Evolutionary conservation across 495 filamentous ascomycete species (phyloP), one percentile per base, ranked within the genome.

Genomic region (Penicillium canariense): DNA sequence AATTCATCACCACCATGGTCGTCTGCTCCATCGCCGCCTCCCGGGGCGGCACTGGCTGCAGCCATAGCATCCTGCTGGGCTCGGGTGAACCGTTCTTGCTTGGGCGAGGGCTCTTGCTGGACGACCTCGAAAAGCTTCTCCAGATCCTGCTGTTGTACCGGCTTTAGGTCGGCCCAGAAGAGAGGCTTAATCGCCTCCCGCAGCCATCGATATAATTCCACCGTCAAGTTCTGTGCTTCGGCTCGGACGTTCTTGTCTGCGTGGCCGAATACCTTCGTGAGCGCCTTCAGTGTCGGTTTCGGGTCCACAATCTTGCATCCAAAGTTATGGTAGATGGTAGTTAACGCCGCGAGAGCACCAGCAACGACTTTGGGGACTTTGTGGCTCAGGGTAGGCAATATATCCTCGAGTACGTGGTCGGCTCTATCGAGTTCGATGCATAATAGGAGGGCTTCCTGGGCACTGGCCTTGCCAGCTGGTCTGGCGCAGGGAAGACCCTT

Each of bases 201-300:
- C 27, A 99, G 80, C 95, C 95, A 99, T 68, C 95, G 79, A 71
- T 97, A 99, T 39, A 99, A 82, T 62, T 97, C 95, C 45, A 96
- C 92, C 0, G 91, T 87, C 26, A 99, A 77, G 58, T 87, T 91
- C 45, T 94, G 93, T 25, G 90, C 89, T 71, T 97, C 95, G 1
- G 92, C 91, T 63, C 95, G 87, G 12, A 99, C 95, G 67, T 97
- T 97, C 70, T 99, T 99, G 78, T 99, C 95, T 4, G 95, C 92
- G 69, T 97, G 94, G 12, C 90, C 89, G 60, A 96, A 99, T 17
- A 86, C 86, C 67, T 96, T 96, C 0, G 95, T 92, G 9, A 99
- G 75, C 9, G 81, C 73, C 66, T 97, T 99, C 34, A 99, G 77
- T n/a, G 91, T 85, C 1, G 90, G 89, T 67, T 97, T 99, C 10